Conservation (phyloP, 2,329 filamentous ascomycete species). For the Sporothrix protearum region DNA sequence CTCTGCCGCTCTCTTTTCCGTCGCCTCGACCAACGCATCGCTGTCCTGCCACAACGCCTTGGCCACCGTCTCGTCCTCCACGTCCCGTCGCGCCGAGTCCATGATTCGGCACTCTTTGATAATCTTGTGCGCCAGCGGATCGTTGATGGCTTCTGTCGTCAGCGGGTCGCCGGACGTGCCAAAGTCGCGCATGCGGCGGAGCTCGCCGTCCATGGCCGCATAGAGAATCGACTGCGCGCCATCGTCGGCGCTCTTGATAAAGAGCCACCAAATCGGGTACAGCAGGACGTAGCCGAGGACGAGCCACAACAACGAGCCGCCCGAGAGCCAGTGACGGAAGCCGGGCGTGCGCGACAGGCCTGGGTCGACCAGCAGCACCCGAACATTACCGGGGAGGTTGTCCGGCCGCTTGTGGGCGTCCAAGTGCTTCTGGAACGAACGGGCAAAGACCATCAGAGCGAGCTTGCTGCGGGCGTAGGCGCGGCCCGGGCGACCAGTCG, state of each 20-base stretch:
- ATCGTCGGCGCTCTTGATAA: constrained; percentile 78
- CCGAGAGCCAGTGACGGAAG: constrained; percentile 79
- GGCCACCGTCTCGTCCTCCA: constrained; percentile 73
- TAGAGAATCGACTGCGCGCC: constrained; percentile 84
- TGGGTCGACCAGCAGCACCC: constrained; percentile 83
- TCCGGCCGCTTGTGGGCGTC: constrained; percentile 81
- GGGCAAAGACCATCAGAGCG: constrained; percentile 83
- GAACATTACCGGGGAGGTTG: constrained; percentile 72
- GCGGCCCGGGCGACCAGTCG: constrained; percentile 52
- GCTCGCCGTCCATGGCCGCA: constrained; percentile 75
- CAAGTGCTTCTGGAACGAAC: constrained; percentile 89
- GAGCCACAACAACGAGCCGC: constrained; percentile 78
- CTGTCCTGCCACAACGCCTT: constrained; percentile 89
- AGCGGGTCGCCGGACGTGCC: constrained; percentile 18
- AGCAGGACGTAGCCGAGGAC: constrained; percentile 67
- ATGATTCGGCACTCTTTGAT: constrained; percentile 87
- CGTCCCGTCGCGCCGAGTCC: constrained; percentile 66
- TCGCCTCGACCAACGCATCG: constrained; percentile 74
- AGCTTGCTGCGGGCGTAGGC: constrained; percentile 68
- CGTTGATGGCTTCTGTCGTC: not conserved
- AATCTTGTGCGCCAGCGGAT: constrained; percentile 44
- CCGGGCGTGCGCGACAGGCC: constrained; percentile 82
- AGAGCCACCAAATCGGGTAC: constrained; percentile 80
- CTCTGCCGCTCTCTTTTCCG: constrained; percentile 74
- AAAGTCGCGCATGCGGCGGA: constrained; percentile 50